phyloP scores from a whole-genome alignment of 805 yeast species.

The Spathaspora sp. region DNA sequence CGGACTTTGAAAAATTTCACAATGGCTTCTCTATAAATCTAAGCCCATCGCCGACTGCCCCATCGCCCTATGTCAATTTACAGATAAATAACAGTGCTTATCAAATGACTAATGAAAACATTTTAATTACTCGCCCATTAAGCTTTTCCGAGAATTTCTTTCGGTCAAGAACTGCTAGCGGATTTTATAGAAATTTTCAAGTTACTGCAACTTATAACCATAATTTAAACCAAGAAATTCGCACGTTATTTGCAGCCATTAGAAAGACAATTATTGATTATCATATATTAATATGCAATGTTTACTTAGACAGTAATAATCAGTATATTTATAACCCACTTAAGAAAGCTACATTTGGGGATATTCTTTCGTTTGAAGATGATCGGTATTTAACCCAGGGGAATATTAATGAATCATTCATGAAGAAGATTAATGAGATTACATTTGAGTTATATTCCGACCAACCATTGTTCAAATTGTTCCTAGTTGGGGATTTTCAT shows the following conservation, averaged over 20 bases:
- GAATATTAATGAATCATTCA: slow-evolving; percentile 22
- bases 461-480: slow-evolving; percentile 26
- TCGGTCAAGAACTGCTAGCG: slow-evolving; percentile 26
- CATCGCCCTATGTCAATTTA: neutral
- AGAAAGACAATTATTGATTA: slow-evolving; percentile 31
- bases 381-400: slow-evolving; percentile 12
- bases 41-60: neutral
- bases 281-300: slow-evolving; percentile 30
- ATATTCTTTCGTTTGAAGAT: slow-evolving; percentile 18
- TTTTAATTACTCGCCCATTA: slow-evolving; percentile 18
- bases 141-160: slow-evolving; percentile 31
- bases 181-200: slow-evolving; percentile 31
- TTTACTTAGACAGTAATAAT: slow-evolving; percentile 14
- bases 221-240: slow-evolving; percentile 10
- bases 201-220: slow-evolving; percentile 29
- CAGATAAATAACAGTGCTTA: neutral
- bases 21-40: neutral
- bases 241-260: slow-evolving; percentile 21
- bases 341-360: slow-evolving; percentile 17
- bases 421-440: slow-evolving; percentile 19
- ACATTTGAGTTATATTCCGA: slow-evolving; percentile 19
- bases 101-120: neutral
- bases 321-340: slow-evolving; percentile 22
- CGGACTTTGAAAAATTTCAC: neutral
- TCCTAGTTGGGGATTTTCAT: slow-evolving; percentile 18